Conservation (phyloP, 176 grass and related monocot genomes). For the Rhynchospora breviuscula region DNA sequence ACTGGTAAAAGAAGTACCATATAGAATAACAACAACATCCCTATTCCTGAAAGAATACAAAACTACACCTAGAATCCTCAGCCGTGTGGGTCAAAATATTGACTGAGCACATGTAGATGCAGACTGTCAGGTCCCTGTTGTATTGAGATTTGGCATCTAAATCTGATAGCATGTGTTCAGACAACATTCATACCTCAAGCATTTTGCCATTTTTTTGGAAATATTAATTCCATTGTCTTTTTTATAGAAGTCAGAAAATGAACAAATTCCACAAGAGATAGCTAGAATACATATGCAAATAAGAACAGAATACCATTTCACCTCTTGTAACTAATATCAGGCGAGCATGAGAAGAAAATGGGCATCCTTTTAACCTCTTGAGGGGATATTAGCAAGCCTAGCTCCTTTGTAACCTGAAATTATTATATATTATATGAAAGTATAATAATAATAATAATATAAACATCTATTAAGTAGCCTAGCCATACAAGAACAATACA, state of each 20-base stretch:
- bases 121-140: not conserved
- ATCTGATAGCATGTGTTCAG: not conserved
- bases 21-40: constrained; percentile 7
- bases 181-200: not conserved
- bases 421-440: constrained; percentile 4
- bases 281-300: no score
- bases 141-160: not conserved
- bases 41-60: no score
- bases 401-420: constrained; percentile 54
- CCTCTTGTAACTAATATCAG: constrained; percentile 77
- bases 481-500: no score
- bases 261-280: no score
- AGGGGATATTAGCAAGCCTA: constrained; percentile 31
- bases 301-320: constrained; percentile 46
- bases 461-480: no score
- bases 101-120: not conserved
- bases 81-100: not conserved
- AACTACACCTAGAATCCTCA: no score
- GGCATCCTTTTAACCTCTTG: no score
- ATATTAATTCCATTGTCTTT: not conserved
- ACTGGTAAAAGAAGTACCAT: constrained; percentile 49
- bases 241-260: not conserved
- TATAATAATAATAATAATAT: not conserved
- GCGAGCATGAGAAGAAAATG: constrained; percentile 37
- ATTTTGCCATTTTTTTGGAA: not conserved